Evolutionary conservation across 768 basidiomycete species (phyloP).

Genomic region (Lyophyllum shimeji): DNA sequence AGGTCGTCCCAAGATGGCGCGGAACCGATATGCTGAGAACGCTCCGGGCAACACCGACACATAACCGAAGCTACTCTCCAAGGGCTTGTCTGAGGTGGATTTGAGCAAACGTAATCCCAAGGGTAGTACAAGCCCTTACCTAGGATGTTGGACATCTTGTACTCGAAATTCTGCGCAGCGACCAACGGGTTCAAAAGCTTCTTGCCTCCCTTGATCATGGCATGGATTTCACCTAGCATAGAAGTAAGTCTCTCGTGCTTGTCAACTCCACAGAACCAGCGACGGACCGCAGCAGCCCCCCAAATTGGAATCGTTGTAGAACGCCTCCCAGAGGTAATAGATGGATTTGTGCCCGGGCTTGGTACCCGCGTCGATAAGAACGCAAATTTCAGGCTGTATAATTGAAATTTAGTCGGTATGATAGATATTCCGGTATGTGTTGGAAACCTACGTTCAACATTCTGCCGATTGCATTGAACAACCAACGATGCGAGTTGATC

Average conservation of each 20-base stretch:
- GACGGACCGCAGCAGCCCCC: constrained; percentile 80
- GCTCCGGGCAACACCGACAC: constrained; percentile 95
- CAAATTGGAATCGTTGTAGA: constrained; percentile 75
- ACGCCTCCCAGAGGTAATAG: constrained; percentile 93
- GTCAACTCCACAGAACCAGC: not conserved
- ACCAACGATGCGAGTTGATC: constrained; percentile 94
- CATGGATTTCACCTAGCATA: constrained; percentile 73
- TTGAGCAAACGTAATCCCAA: not conserved
- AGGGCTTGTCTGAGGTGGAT: constrained; percentile 69
- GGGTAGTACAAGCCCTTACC: constrained; percentile 36
- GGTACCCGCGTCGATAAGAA: constrained; percentile 93
- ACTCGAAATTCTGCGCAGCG: constrained; percentile 96
- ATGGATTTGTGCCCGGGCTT: constrained; percentile 97
- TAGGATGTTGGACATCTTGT: constrained; percentile 98
- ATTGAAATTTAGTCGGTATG: not conserved
- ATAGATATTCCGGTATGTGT: not conserved
- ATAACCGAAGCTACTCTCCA: constrained; percentile 95
- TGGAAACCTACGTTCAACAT: constrained; percentile 62
- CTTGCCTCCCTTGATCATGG: constrained; percentile 91
- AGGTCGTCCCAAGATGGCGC: constrained; percentile 88
- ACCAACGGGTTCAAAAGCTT: constrained; percentile 91
- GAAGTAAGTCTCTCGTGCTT: not conserved
- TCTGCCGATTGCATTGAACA: constrained; percentile 91
- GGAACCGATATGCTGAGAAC: constrained; percentile 94
- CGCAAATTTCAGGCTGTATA: constrained; percentile 81